Base-by-base conservation (phyloP, 108 stramenopile species). In the Stephanodiscus triporus region DNA sequence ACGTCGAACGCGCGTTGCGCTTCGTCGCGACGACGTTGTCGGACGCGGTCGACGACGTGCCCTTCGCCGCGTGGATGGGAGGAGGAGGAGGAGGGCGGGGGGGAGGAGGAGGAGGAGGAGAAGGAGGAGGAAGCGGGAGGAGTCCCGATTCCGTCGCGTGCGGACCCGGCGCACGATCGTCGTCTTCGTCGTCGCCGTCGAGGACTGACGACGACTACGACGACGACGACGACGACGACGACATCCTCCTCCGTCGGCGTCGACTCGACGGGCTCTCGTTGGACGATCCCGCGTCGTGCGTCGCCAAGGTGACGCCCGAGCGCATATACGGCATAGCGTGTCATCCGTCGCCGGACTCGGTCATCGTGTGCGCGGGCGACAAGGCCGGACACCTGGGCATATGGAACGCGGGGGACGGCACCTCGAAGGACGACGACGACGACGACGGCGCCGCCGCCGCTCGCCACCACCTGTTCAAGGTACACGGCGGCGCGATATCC, bases 291-390 rank as follows among this genome's bases (percentile, higher is more conserved):
- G 78, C 85, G n/a, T 29, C 72, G 13, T 72, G 76, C 54, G 83
- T 84, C 11, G 89, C 90, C 43, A 94, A 94, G 72, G 88, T 94
- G 10, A 84, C 83, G 9, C 93, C 90, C 3, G 93, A 90, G 26
- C 80, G 89, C 23, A 87, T 94, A 67, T 94, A 90, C 63, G 66
- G 77, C 48, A 80, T 94, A 17, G 74, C 81, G 17, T 77, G 83
- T 38, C 90, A 94, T 83, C 93, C 93, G 1, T 86, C 85, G 11
- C 68, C 82, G 5, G 37, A 81, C 42, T 64, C 73, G 40, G 48
- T 91, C 4, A 70, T 94, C 50, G 90, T 80, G 16, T 79, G 87
- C 66, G 90, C 90, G 0, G 91, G 91, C 10, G 91, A 92, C 54
- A 92, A 92, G 51, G 17, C 27, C 32, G 91, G 91, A 0, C 85